A percentile compares a stretch with the other conserved stretches of the same genome.
Evolutionary conservation across 1,284 basidiomycete genomes (phyloP).

Genomic region (Pholiota adiposa): DNA sequence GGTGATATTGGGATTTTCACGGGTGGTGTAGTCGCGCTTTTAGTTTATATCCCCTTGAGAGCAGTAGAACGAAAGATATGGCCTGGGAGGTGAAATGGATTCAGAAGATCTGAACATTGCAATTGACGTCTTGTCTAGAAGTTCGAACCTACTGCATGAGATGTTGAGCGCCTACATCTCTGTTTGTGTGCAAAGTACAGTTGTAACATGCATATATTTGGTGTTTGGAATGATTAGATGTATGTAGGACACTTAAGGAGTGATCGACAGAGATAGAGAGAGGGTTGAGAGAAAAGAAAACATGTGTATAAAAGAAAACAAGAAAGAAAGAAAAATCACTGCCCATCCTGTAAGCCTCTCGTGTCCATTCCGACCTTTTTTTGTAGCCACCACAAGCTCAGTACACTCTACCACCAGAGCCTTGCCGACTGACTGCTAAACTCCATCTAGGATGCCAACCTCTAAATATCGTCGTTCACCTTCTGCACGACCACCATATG

Average conservation of each 20-base stretch:
- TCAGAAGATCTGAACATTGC: background rate
- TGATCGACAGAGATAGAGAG: background rate
- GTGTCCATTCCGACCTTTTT: background rate
- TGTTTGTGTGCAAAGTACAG: no score
- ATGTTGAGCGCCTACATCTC: no score
- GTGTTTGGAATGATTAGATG: background rate
- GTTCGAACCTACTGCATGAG: no score
- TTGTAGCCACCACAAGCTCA: background rate
- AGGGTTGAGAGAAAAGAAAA: background rate
- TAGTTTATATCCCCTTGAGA: slow-evolving; percentile 43
- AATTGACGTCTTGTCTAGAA: no score
- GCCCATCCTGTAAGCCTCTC: background rate
- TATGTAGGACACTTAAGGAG: background rate
- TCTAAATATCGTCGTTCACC: slow-evolving; percentile 24
- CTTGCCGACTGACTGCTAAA: no score
- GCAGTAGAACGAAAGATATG: slow-evolving; percentile 38
- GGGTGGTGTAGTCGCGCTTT: slow-evolving; percentile 45
- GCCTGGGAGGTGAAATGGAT: slow-evolving; percentile 15
- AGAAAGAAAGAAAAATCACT: background rate
- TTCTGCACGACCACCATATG: slow-evolving; percentile 28
- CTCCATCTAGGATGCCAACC: background rate
- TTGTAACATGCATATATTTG: no score
- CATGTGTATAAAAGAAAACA: background rate
- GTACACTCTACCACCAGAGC: no score
- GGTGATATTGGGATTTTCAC: slow-evolving; percentile 63